Conservation (phyloP, 805 yeast genomes). For the Myxozyma udenii region DNA sequence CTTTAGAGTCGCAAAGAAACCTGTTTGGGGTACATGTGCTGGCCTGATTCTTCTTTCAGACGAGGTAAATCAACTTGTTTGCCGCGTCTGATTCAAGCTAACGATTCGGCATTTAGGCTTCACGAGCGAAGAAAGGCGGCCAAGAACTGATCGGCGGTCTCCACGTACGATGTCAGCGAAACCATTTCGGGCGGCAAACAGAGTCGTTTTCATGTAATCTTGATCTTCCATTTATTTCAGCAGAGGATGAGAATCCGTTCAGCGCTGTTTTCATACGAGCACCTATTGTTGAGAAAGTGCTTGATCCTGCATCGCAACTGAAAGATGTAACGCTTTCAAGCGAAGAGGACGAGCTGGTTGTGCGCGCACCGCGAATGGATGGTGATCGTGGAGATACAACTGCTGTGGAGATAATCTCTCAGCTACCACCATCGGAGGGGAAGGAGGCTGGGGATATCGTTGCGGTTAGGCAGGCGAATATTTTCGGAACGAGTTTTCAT, state of each 20-base stretch:
- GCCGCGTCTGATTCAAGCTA: background rate
- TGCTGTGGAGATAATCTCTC: conserved; percentile 34
- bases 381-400: conserved; percentile 5
- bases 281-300: conserved; percentile 54
- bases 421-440: conserved; percentile 14
- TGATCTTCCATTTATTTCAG: conserved; percentile 29
- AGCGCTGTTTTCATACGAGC: conserved; percentile 66
- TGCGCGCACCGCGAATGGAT: conserved; percentile 29
- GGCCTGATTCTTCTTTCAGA: conserved; percentile 68
- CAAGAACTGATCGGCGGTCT: conserved; percentile 63
- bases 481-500: conserved; percentile 74
- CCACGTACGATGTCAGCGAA: conserved; percentile 61
- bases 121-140: conserved; percentile 47
- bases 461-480: conserved; percentile 66
- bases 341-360: conserved; percentile 10
- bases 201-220: conserved; percentile 52
- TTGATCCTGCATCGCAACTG: background rate
- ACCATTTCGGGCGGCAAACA: conserved; percentile 76
- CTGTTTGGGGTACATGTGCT: conserved; percentile 86
- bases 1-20: conserved; percentile 40
- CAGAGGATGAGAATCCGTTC: conserved; percentile 35
- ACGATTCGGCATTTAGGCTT: conserved; percentile 38
- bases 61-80: conserved; percentile 29
- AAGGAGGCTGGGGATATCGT: conserved; percentile 47
- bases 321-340: background rate